These are phyloP conservation scores for Corylus americana DNA, from an alignment of 306 rosid species.

Conservation along the genomic window DNA sequence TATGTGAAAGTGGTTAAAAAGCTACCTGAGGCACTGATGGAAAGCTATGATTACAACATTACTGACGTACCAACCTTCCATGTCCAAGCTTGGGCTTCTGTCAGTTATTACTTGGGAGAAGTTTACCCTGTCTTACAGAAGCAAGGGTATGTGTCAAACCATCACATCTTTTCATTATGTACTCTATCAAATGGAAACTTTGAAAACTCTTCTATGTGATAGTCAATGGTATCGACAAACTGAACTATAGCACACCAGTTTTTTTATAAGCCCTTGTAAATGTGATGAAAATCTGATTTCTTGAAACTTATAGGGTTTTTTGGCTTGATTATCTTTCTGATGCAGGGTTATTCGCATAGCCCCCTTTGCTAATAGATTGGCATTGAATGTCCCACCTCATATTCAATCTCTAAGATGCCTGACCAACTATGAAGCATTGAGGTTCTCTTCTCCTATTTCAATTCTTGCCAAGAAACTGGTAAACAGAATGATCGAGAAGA, in stretches of 20 bases:
- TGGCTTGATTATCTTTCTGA: conserved; percentile 12
- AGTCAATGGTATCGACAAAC: neutral
- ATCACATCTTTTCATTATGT: conserved; percentile 17
- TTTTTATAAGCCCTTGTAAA: neutral
- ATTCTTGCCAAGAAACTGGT: conserved; percentile 67
- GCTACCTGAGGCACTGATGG: conserved; percentile 70
- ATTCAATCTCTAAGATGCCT: conserved; percentile 91
- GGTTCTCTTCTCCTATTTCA: conserved; percentile 75
- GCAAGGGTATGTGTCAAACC: conserved; percentile 64
- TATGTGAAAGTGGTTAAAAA: conserved; percentile 89
- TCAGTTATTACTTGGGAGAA: conserved; percentile 68
- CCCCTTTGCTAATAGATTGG: conserved; percentile 94
- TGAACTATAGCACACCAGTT: neutral
- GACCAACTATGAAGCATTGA: conserved; percentile 83
- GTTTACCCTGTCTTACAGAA: conserved; percentile 77
- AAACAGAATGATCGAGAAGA: conserved; percentile 66
- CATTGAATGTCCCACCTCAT: conserved; percentile 88
- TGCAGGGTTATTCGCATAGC: conserved; percentile 85
- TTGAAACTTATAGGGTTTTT: conserved; percentile 12
- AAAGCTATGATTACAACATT: conserved; percentile 63
- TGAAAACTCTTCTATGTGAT: neutral
- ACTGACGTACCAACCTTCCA: conserved; percentile 65
- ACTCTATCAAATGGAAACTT: neutral
- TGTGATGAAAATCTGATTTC: neutral
- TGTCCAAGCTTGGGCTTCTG: conserved; percentile 90